These are phyloP conservation scores for Tilletia indica DNA, from an alignment of 1,284 basidiomycete species.

Conservation along the genomic window DNA sequence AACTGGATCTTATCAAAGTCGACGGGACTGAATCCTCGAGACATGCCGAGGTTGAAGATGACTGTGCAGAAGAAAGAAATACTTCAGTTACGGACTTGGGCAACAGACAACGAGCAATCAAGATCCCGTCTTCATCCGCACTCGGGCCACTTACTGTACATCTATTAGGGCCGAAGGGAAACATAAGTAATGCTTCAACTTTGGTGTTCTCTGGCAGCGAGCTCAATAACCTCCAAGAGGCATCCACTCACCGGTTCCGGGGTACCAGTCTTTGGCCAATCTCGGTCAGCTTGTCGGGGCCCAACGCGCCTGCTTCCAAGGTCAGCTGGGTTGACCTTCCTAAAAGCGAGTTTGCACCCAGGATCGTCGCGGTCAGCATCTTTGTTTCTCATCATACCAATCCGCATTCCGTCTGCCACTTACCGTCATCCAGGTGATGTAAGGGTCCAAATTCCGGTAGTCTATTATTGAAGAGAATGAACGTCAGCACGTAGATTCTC, in stretches of 20 bases:
- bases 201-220: too few species aligned
- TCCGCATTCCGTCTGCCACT: too few species aligned
- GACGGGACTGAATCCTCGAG: constrained; percentile 46
- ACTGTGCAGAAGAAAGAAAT: neutral
- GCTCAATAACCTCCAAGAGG: neutral
- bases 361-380: too few species aligned
- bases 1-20: constrained; percentile 36
- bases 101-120: too few species aligned
- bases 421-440: too few species aligned
- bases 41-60: constrained; percentile 19
- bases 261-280: constrained; percentile 4
- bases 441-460: too few species aligned
- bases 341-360: neutral
- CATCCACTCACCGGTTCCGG: neutral
- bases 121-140: neutral
- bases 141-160: neutral
- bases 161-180: neutral
- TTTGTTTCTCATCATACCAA: too few species aligned
- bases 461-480: too few species aligned
- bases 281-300: constrained; percentile 7
- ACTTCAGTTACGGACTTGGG: too few species aligned
- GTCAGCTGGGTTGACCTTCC: neutral
- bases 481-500: too few species aligned
- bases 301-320: neutral
- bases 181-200: neutral